A percentile compares a stretch with the other conserved stretches of the same genome.
These are phyloP conservation scores for Termitomyces sp. DNA, from an alignment of 768 basidiomycete species.

Conservation along the genomic window DNA sequence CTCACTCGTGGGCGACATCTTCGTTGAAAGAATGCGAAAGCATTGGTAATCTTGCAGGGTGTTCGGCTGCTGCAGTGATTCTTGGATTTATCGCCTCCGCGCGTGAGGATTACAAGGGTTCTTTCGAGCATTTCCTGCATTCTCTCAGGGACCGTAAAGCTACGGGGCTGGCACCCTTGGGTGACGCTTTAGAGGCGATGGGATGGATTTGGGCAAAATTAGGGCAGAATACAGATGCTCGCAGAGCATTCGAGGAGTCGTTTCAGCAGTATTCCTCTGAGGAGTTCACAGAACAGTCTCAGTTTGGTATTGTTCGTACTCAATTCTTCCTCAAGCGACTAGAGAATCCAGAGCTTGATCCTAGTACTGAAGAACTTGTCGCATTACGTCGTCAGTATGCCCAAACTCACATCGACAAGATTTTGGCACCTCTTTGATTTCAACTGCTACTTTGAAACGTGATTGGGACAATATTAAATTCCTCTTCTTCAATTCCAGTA, in stretches of 20 bases:
- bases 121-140: background rate
- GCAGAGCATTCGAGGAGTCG: constrained; percentile 1
- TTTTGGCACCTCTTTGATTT: background rate
- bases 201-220: constrained; percentile 3
- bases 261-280: background rate
- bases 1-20: background rate
- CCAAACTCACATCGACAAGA: background rate
- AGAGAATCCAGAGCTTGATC: background rate
- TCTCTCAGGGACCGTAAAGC: background rate
- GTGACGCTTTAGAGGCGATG: background rate
- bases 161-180: background rate
- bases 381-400: background rate
- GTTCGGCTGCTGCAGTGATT: background rate
- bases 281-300: background rate
- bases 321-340: background rate
- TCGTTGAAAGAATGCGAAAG: background rate
- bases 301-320: background rate
- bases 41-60: background rate
- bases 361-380: background rate
- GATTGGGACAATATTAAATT: background rate
- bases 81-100: background rate
- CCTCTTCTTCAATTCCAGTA: background rate
- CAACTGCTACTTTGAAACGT: background rate
- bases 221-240: background rate
- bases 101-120: background rate